Evolutionary conservation across 345 rosid genomes (phyloP), one percentile per base, ranked within the genome.

Genomic region (Bretschneidera sinensis): DNA sequence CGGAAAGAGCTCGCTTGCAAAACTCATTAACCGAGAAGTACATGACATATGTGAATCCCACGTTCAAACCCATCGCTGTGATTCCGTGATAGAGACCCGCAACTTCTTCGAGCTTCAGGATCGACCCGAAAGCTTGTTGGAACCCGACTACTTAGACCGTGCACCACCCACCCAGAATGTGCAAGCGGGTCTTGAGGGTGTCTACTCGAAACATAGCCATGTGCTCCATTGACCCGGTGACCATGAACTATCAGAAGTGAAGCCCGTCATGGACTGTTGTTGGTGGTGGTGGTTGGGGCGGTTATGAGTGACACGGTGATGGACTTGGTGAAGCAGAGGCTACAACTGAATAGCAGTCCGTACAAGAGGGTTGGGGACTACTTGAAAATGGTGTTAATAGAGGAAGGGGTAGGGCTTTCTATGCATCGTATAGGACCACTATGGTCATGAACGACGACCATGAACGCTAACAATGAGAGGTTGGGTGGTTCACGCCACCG

Each of bases 171-270:
- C 78, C 84, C 13, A 81, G 43, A n/a, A 83, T 87, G 50, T 88
- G 92, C 92, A 85, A 85, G 23, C 80, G 89, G 54, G 92, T 88
- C 75, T 88, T 88, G 62, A 88, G 70, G 5, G 96, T 85, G 78
- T 85, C 89, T 4, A 88, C 81, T 9, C 92, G 92, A 63, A 83
- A 88, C 96, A 88, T 85, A 59, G 85, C 83, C 87, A 88, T 86
- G 78, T 94, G 97, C 50, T 94, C 99, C 9, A 86, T 65, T n/a
- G 85, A 80, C 3, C 99, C 99, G 6, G 99, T 85, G 14, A 84
- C 57, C 99, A 94, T 94, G 80, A 81, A 90, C 55, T 94, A 97
- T 95, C 97, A 90, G 72, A 90, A 94, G 16, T 72, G 78, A 47
- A 94, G 94, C 20, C 97, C 99, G 43, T 91, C 96, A 54, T 85